These are phyloP conservation scores for Rhodosporidiobolus sp. DNA, from an alignment of 768 basidiomycete genomes.

Conservation along the genomic window DNA sequence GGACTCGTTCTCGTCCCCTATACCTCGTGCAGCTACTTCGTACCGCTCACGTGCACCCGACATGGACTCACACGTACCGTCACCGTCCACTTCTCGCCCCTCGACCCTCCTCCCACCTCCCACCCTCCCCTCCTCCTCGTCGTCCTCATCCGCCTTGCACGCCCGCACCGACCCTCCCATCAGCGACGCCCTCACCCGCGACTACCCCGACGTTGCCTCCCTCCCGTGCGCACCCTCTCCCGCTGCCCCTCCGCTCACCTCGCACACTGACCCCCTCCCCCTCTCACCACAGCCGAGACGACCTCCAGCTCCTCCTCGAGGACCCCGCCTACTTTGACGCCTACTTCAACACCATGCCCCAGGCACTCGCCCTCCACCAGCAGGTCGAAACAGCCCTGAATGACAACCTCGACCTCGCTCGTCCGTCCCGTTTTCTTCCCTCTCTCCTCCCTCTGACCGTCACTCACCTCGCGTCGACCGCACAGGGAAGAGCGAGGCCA, in stretches of 20 bases:
- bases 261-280: neutral
- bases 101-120: neutral
- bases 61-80: neutral
- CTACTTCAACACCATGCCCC: slow-evolving; percentile 71
- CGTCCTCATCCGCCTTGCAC: neutral
- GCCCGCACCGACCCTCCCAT: neutral
- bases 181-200: slow-evolving; percentile 15
- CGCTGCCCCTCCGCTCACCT: neutral
- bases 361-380: slow-evolving; percentile 70
- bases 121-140: neutral
- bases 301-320: slow-evolving; percentile 80
- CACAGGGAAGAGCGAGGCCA: slow-evolving; percentile 68
- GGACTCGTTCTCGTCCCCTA: neutral
- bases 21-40: neutral
- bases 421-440: slow-evolving; percentile 55
- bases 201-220: slow-evolving; percentile 7
- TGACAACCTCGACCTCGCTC: slow-evolving; percentile 81
- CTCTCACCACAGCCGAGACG: slow-evolving; percentile 63
- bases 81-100: neutral
- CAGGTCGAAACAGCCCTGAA: slow-evolving; percentile 72
- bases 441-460: neutral
- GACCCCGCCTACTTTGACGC: slow-evolving; percentile 85
- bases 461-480: neutral
- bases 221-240: slow-evolving; percentile 8
- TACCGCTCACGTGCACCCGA: neutral